Evolutionary conservation across 768 basidiomycete species (phyloP), one percentile per base, ranked within the genome.

Genomic region (Plicaturopsis crispa): DNA sequence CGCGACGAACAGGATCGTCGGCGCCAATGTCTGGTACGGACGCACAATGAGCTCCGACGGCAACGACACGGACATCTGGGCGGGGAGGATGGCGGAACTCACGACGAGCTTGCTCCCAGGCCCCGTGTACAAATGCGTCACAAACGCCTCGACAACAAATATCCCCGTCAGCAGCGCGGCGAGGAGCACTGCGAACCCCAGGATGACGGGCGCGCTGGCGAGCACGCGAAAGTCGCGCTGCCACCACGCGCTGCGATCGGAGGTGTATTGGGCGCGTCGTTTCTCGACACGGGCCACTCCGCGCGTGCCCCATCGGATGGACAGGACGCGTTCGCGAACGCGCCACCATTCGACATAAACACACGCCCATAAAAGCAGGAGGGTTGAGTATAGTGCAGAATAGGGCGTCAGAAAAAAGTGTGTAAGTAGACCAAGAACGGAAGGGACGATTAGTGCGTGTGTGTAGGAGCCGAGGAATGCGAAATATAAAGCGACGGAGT

Each of bases 331-430:
- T 59, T 98, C 88, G 41, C 76, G 76, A 24, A 96, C 73, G 20
- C 85, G 74, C 94, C 94, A 99, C 67, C 80, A 83, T 57, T 97
- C 92, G 44, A 93, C 84, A 50, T 93, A 94, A 14, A 73, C 57
- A 33, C 90, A 69, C 0, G 84, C 81, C 87, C 93, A 99, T 3
- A 91, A 39, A n/a, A 79, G 73, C 33, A 94, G 63, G 16, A 86
- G 60, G 38, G 72, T 60, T 0, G 89, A 89, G 56, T 91, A 97
- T 4, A 75, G 33, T 8, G 84, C 72, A 6, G 83, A 82, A 59
- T 91, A 97, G 0, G 82, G 73, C 1, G 72, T 68, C 19, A 76
- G 73, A 50, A 84, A 70, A 60, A 78, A 72, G 63, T 79, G 89
- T 54, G 79, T 82, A 14, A 74, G 35, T 33, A 78, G 49, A 1